These are phyloP conservation scores for Bromus sterilis DNA, from an alignment of 176 grass and related monocot genomes.

Conservation along the genomic window DNA sequence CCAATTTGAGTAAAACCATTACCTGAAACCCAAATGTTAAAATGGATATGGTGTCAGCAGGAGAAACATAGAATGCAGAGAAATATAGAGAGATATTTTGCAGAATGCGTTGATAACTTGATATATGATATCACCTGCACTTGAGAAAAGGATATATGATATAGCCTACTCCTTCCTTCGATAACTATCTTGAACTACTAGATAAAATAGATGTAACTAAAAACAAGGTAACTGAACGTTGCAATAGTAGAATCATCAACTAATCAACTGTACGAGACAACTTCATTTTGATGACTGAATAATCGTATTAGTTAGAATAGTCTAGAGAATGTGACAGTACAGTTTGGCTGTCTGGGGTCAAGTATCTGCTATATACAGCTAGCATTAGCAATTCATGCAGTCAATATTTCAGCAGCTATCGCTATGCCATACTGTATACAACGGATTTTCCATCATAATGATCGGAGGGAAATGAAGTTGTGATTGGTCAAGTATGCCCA, in stretches of 20 bases:
- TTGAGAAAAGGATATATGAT: neutral
- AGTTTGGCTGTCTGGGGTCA: neutral
- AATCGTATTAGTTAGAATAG: neutral
- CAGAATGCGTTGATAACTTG: neutral
- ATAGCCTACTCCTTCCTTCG: neutral
- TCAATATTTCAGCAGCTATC: neutral
- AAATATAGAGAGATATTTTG: neutral
- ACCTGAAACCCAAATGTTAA: constrained; percentile 23
- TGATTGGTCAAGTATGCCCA: neutral
- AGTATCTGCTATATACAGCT: neutral
- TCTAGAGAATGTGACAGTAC: neutral
- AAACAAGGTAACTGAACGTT: neutral
- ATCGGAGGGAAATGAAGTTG: neutral
- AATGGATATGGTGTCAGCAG: constrained; percentile 9
- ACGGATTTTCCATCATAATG: neutral
- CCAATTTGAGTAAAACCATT: constrained; percentile 21
- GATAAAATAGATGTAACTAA: neutral
- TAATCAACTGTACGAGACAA: neutral
- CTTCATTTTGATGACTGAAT: neutral
- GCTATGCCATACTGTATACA: neutral
- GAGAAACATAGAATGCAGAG: neutral
- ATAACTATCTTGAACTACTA: neutral
- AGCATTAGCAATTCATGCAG: neutral
- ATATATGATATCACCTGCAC: neutral
- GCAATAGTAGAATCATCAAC: constrained; percentile 4